Evolutionary conservation across 441 rosid genomes (phyloP).

Genomic region (Eugenia klotzschiana): DNA sequence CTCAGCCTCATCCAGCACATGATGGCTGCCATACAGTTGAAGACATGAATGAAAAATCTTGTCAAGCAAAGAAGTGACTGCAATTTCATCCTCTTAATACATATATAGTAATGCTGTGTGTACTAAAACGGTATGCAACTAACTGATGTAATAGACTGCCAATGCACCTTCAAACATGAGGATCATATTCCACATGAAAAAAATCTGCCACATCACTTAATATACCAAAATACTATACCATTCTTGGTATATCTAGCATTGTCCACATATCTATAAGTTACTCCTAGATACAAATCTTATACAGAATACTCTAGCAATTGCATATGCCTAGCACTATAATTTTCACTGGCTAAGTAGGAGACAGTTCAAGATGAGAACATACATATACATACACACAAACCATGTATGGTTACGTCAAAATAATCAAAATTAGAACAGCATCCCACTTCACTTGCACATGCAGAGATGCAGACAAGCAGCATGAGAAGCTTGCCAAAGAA

Average conservation of each 20-base stretch:
- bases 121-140: not conserved
- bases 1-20: slow-evolving; percentile 96
- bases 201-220: not conserved
- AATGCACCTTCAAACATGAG: not conserved
- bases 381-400: not conserved
- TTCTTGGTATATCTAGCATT: not conserved
- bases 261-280: not conserved
- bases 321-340: not conserved
- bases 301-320: not conserved
- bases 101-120: not conserved
- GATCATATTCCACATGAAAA: not conserved
- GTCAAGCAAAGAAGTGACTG: not conserved
- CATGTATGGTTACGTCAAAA: not conserved
- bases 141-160: not conserved
- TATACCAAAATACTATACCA: not conserved
- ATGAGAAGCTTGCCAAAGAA: not conserved
- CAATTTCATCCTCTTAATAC: not conserved
- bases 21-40: slow-evolving; percentile 43
- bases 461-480: not conserved
- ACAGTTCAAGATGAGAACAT: not conserved
- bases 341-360: not conserved
- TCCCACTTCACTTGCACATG: not conserved
- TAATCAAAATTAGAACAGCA: not conserved
- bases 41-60: not conserved
- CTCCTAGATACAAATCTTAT: not conserved